These are phyloP conservation scores for Coemansia sp. DNA, from an alignment of 371 early-diverging fungal species.

Conservation along the genomic window DNA sequence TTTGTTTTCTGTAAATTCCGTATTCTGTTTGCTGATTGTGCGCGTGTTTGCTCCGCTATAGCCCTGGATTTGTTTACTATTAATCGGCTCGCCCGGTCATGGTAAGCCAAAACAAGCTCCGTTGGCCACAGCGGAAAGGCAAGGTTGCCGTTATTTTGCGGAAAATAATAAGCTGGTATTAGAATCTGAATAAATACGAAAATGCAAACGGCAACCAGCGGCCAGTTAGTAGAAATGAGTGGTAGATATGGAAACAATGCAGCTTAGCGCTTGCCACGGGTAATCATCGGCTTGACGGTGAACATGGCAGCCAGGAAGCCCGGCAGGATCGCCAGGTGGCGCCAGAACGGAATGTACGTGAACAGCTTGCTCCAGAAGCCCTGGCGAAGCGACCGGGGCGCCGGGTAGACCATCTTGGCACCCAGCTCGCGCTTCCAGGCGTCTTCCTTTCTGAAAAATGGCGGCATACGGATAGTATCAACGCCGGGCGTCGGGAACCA, in stretches of 20 bases:
- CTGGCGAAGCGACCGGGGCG: slow-evolving; percentile 20
- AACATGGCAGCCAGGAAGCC: slow-evolving; percentile 29
- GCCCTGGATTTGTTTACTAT: not conserved
- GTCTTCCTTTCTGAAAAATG: slow-evolving; percentile 53
- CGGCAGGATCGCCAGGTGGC: slow-evolving; percentile 31
- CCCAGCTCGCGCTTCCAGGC: slow-evolving; percentile 36
- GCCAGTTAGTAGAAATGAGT: not conserved
- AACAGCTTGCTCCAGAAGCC: slow-evolving; percentile 16
- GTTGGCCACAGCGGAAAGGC: no score
- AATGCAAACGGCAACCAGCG: not conserved
- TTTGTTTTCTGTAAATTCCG: not conserved
- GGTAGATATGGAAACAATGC: not conserved
- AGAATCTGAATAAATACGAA: no score
- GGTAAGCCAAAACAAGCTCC: no score
- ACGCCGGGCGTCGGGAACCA: slow-evolving; percentile 45
- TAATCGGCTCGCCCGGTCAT: not conserved
- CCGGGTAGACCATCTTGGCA: slow-evolving; percentile 32
- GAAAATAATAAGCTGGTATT: no score
- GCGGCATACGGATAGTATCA: slow-evolving; percentile 61
- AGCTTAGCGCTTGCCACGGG: slow-evolving; percentile 5
- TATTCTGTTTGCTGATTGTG: not conserved
- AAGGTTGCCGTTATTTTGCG: no score
- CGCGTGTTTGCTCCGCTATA: no score
- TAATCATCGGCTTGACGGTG: slow-evolving; percentile 17
- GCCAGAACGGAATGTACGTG: slow-evolving; percentile 46